Base-by-base conservation (phyloP, 768 basidiomycete species). In the Lactarius trivialis region DNA sequence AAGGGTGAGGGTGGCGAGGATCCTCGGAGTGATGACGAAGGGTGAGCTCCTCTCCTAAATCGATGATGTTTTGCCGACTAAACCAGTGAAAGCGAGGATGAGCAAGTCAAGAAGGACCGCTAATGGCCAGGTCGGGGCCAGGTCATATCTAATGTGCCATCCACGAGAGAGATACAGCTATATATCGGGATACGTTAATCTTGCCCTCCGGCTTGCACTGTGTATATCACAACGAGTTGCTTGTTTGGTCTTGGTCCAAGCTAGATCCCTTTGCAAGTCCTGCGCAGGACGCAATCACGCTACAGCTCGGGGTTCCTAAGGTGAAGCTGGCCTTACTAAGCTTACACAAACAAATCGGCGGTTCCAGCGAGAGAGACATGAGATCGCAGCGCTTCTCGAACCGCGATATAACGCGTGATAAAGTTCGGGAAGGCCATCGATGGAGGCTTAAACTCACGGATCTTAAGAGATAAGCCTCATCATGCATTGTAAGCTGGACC, bases 21-120 rank as follows among this genome's bases (percentile, higher is more conserved):
- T 66, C 80, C 78, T 24, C 82, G 95, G 64, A 94, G 91, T 69
- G 95, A 97, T 64, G 89, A 91, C 64, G 91, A 93, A 70, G 77
- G 71, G 85, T 87, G 58, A 72, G 79, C 69, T 30, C 65, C 71
- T 64, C 39, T 45, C 49, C 53, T 28, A 21, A 7, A 5, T 17
- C 60, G 8, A 17, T 30, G 8, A 7, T 4, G 28, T 15, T 63
- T 28, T 39, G 17, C 60, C 67, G 6, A 67, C 52, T 30, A 41
- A n/a, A 37, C 39, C 11, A 26, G 14, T 24, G 30, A 57, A 64
- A 69, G 69, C 59, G 67, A 64, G 57, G 66, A 67, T 8, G 54
- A 59, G 68, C 71, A 65, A 71, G 71, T 60, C 68, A 71, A 67
- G 52, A 72, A 76, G 75, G 70, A 76, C 74, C 60, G 55, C 39